Evolutionary conservation across 2,329 filamentous ascomycete genomes (phyloP).

Genomic region (Capronia americana): DNA sequence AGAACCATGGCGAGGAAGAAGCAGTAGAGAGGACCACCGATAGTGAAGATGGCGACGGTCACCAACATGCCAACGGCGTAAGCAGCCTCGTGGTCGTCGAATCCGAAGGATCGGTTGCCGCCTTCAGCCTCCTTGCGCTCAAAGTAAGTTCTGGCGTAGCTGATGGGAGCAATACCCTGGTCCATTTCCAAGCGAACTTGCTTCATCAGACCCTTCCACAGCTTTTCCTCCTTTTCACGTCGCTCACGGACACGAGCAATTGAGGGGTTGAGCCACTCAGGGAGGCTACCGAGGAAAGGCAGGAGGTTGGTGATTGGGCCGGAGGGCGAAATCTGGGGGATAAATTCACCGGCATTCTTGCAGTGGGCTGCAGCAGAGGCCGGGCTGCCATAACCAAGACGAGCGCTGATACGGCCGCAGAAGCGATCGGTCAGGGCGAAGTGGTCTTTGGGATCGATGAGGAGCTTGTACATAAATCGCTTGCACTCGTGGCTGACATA

Average conservation of each 20-base stretch:
- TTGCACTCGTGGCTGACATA: conserved; percentile 41
- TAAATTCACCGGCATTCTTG: conserved; percentile 42
- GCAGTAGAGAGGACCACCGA: conserved; percentile 40
- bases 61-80: conserved; percentile 41
- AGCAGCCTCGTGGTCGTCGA: conserved; percentile 41
- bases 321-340: conserved; percentile 41
- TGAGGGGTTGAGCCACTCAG: conserved; percentile 40
- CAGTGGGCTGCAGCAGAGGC: conserved; percentile 40
- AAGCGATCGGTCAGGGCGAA: conserved; percentile 41
- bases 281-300: conserved; percentile 39
- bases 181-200: conserved; percentile 39
- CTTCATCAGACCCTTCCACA: conserved; percentile 42
- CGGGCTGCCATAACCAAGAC: conserved; percentile 39
- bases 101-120: conserved; percentile 34
- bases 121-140: conserved; percentile 38
- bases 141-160: conserved; percentile 40
- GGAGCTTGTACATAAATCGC: conserved; percentile 40
- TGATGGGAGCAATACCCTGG: conserved; percentile 38
- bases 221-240: conserved; percentile 42
- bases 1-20: conserved; percentile 54
- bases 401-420: conserved; percentile 39
- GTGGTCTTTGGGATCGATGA: conserved; percentile 41
- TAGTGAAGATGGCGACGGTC: conserved; percentile 41
- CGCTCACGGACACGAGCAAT: conserved; percentile 38
- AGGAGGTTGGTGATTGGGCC: conserved; percentile 40